phyloP scores from a whole-genome alignment of 163 green algal genomes.

The Dunaliella salina region DNA sequence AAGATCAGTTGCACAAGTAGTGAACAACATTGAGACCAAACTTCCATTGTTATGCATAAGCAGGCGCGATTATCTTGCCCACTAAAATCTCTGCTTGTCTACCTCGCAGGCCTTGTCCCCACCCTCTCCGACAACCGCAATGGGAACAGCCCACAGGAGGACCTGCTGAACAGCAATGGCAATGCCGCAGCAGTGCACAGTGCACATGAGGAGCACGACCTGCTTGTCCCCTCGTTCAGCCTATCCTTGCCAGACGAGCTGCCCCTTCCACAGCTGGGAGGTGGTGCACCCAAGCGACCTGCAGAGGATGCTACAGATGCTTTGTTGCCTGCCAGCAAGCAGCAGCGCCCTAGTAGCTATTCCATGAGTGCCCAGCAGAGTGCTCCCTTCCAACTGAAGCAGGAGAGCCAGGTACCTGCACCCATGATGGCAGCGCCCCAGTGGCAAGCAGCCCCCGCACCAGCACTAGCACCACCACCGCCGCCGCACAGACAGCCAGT shows the following conservation, averaged over 20 bases:
- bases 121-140: neutral
- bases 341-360: neutral
- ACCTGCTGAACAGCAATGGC: neutral
- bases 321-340: neutral
- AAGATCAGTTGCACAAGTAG: too few species aligned
- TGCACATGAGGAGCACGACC: neutral
- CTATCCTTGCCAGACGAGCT: constrained; percentile 12
- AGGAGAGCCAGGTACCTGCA: neutral
- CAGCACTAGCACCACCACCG: neutral
- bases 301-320: neutral
- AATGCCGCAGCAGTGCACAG: neutral
- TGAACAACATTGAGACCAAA: too few species aligned
- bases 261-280: neutral
- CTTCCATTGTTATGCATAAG: too few species aligned
- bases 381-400: neutral
- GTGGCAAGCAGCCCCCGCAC: neutral
- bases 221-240: constrained; percentile 5
- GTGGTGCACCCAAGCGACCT: neutral
- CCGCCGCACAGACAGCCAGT: neutral
- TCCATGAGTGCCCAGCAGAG: neutral
- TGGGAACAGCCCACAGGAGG: neutral
- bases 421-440: constrained; percentile 2
- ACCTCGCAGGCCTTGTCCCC: neutral
- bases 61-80: too few species aligned
- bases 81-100: too few species aligned